These are phyloP conservation scores for Candida mattraensis DNA, from an alignment of 805 yeast genomes.

Conservation along the genomic window DNA sequence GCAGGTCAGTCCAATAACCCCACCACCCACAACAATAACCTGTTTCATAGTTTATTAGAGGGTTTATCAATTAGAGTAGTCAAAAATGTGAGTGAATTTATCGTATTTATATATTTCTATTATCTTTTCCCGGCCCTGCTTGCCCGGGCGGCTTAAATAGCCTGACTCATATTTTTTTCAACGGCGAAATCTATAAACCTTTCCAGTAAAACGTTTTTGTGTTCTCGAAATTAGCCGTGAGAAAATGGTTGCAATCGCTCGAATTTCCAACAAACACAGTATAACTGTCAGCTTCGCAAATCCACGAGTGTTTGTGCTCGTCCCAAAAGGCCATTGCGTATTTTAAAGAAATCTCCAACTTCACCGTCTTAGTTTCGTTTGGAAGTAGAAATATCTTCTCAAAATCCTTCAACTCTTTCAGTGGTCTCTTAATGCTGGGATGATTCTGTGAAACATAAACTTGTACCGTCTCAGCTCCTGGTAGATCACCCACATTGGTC, in stretches of 20 bases:
- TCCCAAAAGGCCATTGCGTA: slow-evolving; percentile 56
- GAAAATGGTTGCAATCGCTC: no score
- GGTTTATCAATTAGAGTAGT: no score
- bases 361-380: slow-evolving; percentile 42
- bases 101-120: no score
- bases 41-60: no score
- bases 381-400: slow-evolving; percentile 45
- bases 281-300: slow-evolving; percentile 41
- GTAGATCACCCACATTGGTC: slow-evolving; percentile 44
- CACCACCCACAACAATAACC: slow-evolving; percentile 54
- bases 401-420: slow-evolving; percentile 58
- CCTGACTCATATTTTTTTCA: no score
- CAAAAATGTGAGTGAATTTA: no score
- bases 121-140: no score
- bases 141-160: no score
- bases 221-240: no score
- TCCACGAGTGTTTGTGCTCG: slow-evolving; percentile 48
- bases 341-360: slow-evolving; percentile 39
- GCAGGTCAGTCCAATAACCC: slow-evolving; percentile 57
- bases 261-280: slow-evolving; percentile 11
- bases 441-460: slow-evolving; percentile 39
- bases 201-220: no score
- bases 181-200: no score
- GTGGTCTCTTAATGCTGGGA: slow-evolving; percentile 47
- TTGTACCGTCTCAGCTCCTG: slow-evolving; percentile 57